phyloP scores from a whole-genome alignment of 257 asterid genomes.

The Ligustrum vulgare region DNA sequence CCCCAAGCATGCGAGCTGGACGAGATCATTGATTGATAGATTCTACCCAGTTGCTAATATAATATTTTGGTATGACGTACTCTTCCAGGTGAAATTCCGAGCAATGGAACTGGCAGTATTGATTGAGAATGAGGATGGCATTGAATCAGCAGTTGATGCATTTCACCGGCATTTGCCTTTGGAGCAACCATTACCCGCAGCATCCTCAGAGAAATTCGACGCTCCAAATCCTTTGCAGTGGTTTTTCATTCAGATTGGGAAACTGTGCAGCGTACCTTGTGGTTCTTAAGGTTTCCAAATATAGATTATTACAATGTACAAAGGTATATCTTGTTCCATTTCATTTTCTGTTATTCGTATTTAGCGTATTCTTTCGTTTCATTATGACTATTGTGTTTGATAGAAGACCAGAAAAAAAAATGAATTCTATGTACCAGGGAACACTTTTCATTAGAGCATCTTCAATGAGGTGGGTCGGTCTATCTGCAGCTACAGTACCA shows the following conservation, averaged over 20 bases:
- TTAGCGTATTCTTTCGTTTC: conserved; percentile 16
- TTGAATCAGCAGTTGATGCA: conserved; percentile 84
- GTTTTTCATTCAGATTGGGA: conserved; percentile 78
- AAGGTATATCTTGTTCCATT: conserved; percentile 23
- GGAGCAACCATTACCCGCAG: conserved; percentile 55
- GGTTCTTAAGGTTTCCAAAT: conserved; percentile 26
- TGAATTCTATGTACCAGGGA: background rate
- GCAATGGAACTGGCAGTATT: conserved; percentile 64
- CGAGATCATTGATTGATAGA: background rate
- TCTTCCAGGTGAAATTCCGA: conserved; percentile 71
- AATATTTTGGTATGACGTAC: background rate
- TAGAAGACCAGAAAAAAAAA: background rate
- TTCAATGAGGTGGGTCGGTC: no score
- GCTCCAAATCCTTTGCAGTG: conserved; percentile 70
- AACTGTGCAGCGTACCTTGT: conserved; percentile 64
- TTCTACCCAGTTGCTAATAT: background rate
- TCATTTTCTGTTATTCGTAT: conserved; percentile 19
- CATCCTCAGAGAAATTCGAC: conserved; percentile 43
- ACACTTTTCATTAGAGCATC: background rate
- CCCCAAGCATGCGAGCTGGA: background rate
- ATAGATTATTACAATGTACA: conserved; percentile 23
- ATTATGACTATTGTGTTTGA: background rate
- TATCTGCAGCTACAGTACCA: no score
- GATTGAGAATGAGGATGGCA: conserved; percentile 82
- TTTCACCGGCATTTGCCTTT: conserved; percentile 87